Percentiles rank a stretch among this genome's conserved stretches.
Evolutionary conservation across 371 early-diverging fungal genomes (phyloP).

Genomic region (Actinomortierella ambigua): DNA sequence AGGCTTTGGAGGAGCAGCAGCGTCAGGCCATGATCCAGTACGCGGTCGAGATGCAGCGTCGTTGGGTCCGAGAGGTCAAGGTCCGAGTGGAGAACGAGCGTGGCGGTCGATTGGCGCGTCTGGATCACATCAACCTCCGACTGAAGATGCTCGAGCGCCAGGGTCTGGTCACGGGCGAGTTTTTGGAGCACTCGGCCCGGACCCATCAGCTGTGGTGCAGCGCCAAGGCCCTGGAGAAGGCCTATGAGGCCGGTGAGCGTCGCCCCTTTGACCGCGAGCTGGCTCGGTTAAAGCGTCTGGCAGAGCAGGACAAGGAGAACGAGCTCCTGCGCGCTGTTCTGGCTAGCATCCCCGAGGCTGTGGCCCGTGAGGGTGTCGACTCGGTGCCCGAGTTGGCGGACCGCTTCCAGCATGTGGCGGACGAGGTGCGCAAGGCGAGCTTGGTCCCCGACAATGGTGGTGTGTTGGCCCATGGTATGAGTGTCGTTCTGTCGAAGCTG

Average conservation of each 20-base stretch:
- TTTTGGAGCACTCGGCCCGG: conserved; percentile 58
- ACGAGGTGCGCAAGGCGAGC: conserved; percentile 80
- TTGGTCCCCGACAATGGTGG: conserved; percentile 89
- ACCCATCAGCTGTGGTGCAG: conserved; percentile 61
- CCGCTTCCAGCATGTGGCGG: conserved; percentile 75
- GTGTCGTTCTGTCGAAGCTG: conserved; percentile 74
- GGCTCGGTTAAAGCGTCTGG: conserved; percentile 58
- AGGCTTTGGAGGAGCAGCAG: conserved; percentile 45
- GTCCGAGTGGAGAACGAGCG: conserved; percentile 89
- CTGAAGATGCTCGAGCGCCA: conserved; percentile 75
- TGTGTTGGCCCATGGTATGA: conserved; percentile 81
- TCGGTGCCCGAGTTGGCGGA: conserved; percentile 73
- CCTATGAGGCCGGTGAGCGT: conserved; percentile 44
- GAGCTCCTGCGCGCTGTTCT: conserved; percentile 72
- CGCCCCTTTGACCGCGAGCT: conserved; percentile 76
- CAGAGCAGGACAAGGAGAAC: conserved; percentile 63
- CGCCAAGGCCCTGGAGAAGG: conserved; percentile 59
- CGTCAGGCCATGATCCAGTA: conserved; percentile 53
- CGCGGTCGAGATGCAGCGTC: conserved; percentile 58
- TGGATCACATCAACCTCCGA: conserved; percentile 80
- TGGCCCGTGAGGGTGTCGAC: conserved; percentile 70
- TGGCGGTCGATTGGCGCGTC: conserved; percentile 84
- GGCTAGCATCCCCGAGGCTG: conserved; percentile 62
- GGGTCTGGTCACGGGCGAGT: conserved; percentile 63
- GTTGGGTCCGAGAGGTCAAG: conserved; percentile 72